phyloP scores from a whole-genome alignment of 106 monocot species.

The Cymbidium sinense region DNA sequence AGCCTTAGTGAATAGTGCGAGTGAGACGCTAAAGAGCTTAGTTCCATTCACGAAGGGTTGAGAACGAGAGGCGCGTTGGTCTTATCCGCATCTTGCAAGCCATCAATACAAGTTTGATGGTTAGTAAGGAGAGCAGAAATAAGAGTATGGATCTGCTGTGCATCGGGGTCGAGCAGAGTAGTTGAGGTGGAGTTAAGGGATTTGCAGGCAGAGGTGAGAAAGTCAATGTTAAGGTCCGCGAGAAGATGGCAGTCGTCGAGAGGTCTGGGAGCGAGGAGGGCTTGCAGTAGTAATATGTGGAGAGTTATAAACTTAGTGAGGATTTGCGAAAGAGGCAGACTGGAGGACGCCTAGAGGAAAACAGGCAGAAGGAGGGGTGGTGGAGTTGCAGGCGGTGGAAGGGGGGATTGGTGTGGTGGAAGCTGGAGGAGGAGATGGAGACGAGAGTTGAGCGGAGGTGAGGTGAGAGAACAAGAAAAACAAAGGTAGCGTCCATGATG shows the following conservation, averaged over 20 bases:
- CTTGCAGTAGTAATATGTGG: constrained; percentile 26
- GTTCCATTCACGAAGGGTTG: constrained; percentile 28
- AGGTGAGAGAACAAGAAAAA: neutral
- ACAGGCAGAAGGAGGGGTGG: neutral
- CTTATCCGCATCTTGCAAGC: constrained; percentile 33
- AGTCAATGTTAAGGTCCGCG: constrained; percentile 56
- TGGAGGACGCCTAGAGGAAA: neutral
- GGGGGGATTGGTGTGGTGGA: neutral
- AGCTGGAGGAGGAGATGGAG: neutral
- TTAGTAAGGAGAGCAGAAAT: constrained; percentile 70
- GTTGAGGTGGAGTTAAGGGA: constrained; percentile 28
- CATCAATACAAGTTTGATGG: constrained; percentile 73
- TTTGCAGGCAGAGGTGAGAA: constrained; percentile 19
- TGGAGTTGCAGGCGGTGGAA: constrained; percentile 3
- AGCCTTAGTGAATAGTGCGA: constrained; percentile 54
- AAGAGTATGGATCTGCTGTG: constrained; percentile 34
- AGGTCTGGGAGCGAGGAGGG: constrained; percentile 23
- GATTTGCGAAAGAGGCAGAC: constrained; percentile 42
- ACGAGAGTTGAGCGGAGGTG: neutral
- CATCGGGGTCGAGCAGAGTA: constrained; percentile 34
- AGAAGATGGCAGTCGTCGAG: constrained; percentile 67
- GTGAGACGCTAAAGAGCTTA: constrained; percentile 69
- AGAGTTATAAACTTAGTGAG: constrained; percentile 19
- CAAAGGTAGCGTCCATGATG: neutral
- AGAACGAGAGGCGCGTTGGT: constrained; percentile 34